Conservation (phyloP, 1,284 basidiomycete genomes). For the Cryptococcus sp. region DNA sequence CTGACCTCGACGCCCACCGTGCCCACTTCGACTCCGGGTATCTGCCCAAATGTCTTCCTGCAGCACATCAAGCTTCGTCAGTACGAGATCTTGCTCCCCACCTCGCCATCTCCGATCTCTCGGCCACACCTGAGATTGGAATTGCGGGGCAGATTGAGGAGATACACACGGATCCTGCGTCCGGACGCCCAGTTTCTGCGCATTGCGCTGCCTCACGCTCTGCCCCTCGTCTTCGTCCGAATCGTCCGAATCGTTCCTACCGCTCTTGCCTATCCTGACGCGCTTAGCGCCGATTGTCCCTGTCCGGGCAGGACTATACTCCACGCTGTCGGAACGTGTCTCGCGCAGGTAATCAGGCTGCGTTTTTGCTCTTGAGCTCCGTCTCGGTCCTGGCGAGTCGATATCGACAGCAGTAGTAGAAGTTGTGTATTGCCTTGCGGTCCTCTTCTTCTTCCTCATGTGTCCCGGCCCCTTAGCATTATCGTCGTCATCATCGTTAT, state of each 20-base stretch:
- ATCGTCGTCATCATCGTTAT: not conserved
- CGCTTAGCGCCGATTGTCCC: not conserved
- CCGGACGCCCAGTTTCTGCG: conserved; percentile 32
- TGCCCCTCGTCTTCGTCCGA: conserved; percentile 5
- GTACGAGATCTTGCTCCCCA: too few species aligned
- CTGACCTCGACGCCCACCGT: conserved; percentile 39
- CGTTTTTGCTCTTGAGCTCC: conserved; percentile 1
- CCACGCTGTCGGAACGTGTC: not conserved
- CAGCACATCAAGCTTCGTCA: not conserved
- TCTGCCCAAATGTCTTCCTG: conserved; percentile 40
- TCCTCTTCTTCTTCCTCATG: too few species aligned
- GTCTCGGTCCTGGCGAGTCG: not conserved
- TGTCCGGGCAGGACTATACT: not conserved
- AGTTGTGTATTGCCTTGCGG: not conserved
- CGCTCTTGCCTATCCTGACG: conserved; percentile 9
- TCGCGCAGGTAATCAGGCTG: not conserved
- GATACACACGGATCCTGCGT: conserved; percentile 39
- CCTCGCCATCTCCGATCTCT: too few species aligned
- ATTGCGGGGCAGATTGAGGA: too few species aligned
- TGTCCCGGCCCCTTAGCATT: too few species aligned
- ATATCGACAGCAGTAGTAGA: too few species aligned
- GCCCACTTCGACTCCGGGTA: conserved; percentile 42
- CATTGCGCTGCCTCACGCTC: conserved; percentile 21
- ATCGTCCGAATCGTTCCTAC: conserved; percentile 7
- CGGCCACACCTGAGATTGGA: too few species aligned